Base-by-base conservation (phyloP, 164 flowering plant genomes). In the Berberis vulgaris region DNA sequence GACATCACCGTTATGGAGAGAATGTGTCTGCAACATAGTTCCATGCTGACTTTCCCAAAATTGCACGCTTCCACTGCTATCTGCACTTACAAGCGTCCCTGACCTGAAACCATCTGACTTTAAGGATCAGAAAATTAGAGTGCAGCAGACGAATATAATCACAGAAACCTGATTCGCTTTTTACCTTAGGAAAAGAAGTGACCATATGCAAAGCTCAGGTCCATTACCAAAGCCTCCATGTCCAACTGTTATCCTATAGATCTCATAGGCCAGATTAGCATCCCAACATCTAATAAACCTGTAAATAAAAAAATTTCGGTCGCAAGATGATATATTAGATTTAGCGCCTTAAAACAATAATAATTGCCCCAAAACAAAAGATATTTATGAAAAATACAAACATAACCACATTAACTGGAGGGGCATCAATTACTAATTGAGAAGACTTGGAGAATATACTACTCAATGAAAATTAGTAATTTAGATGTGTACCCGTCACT, bases 241-340 rank as follows among this genome's bases (percentile, higher is more conserved):
- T 47, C 96, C 99, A 57, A 74, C 88, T 43, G 96, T 91, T 67
- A 92, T 86, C 72, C 99, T 84, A 70, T 85, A 88, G 6, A 85
- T 69, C 78, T 95, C 99, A 65, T 77, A 83, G 47, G 74, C 69
- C n/a, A 71, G 60, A 60, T 73, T 79, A 43, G 79, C 85, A 82
- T 91, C 86, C 97, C 99, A 91, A 76, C 98, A 86, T 76, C 99
- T 77, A 71, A 95, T 84, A 67, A 79, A 77, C 82, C 98, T 95
- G 80, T 50, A 69, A 65, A 65, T 26, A 40, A 2, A n/a, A 52
- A 5, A 49, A n/a, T n/a, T n/a, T n/a, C 74, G 50, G 45, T 43
- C 9, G 42, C 6, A 7, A 39, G 26, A 26, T 26, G 26, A 26
- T 26, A 26, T 26, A 26, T 26, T 26, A 26, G 26, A 26, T 26